Evolutionary conservation across 192 early-diverging fungal species (phyloP), one percentile per base, ranked within the genome.

Genomic region (Chytriomyces confervae): DNA sequence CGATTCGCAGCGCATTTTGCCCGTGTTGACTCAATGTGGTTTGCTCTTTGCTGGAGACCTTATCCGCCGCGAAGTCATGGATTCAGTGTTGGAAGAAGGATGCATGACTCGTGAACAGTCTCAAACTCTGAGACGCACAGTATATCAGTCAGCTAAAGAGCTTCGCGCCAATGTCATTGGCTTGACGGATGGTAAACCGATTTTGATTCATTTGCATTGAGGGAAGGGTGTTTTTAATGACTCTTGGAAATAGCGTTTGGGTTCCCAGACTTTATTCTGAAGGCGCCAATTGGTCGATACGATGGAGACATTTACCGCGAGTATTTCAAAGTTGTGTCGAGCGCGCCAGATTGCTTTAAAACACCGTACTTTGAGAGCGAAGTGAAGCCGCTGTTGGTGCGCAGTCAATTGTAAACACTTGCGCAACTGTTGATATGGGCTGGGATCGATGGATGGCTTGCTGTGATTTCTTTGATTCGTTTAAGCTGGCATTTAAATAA

Each of bases 231-330:
- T n/a, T n/a, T n/a, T n/a, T n/a, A n/a, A n/a, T n/a, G n/a, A n/a
- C n/a, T n/a, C n/a, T n/a, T 13, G 36, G 36, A 36, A 13, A 7
- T 46, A 76, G 74, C 94, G 24, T 97, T 95, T 84, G 94, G 93
- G 77, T 93, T 92, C 85, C 88, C 91, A 10, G 95, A 97, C 81
- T 95, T 92, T 79, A 90, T 97, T 29, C 83, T 97, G 76, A 95
- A 94, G 86, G 93, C 93, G 63, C 95, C 95, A 27, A 80, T 97
- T 23, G 95, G 95, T 63, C 87, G 92, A 50, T 90, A 87, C 78
- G 94, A 95, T 69, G 95, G 95, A 67, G 88, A 95, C 80, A 90
- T 94, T 10, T 95, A 85, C 77, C 65, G 79, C 46, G 85, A 91
- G 71, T 97, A 97, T 92, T 95, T 95, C 88, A 90, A 90, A 65